Conservation (phyloP, 306 rosid genomes). For the Lagenaria siceraria region DNA sequence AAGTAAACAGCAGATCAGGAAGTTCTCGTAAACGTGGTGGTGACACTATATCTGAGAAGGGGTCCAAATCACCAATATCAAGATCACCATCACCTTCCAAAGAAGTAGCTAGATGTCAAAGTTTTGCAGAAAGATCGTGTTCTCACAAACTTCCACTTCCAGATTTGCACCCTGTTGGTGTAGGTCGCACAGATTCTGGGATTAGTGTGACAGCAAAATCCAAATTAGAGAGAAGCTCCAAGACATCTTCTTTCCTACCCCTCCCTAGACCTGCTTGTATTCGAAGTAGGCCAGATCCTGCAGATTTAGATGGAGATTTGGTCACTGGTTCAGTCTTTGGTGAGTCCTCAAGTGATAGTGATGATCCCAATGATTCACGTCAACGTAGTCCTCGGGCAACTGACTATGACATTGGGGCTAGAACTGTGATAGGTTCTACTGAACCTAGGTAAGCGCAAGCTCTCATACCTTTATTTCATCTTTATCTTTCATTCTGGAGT, state of each 20-base stretch:
- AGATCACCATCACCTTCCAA: conserved; percentile 92
- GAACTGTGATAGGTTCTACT: conserved; percentile 46
- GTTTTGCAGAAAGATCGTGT: conserved; percentile 76
- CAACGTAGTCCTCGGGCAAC: conserved; percentile 63
- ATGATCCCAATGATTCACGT: conserved; percentile 58
- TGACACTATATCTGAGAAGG: conserved; percentile 82
- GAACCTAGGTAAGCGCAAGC: conserved; percentile 82
- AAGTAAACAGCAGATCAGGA: conserved; percentile 45
- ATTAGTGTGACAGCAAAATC: conserved; percentile 52
- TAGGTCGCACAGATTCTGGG: conserved; percentile 77
- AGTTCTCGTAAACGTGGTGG: conserved; percentile 45
- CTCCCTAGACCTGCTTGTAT: conserved; percentile 75
- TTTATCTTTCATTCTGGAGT: background rate
- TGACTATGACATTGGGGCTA: conserved; percentile 57
- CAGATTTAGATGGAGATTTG: conserved; percentile 71
- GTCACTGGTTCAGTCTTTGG: conserved; percentile 55
- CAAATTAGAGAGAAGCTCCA: conserved; percentile 47
- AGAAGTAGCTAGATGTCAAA: conserved; percentile 78
- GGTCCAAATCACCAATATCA: conserved; percentile 60
- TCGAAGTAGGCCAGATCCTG: conserved; percentile 37
- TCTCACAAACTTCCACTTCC: conserved; percentile 98
- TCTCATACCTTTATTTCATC: background rate
- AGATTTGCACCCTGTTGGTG: conserved; percentile 45
- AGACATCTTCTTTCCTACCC: conserved; percentile 48
- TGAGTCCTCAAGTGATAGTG: conserved; percentile 66